These are phyloP conservation scores for Pythium rishiriense DNA, from an alignment of 352 stramenopile species.

Conservation along the genomic window DNA sequence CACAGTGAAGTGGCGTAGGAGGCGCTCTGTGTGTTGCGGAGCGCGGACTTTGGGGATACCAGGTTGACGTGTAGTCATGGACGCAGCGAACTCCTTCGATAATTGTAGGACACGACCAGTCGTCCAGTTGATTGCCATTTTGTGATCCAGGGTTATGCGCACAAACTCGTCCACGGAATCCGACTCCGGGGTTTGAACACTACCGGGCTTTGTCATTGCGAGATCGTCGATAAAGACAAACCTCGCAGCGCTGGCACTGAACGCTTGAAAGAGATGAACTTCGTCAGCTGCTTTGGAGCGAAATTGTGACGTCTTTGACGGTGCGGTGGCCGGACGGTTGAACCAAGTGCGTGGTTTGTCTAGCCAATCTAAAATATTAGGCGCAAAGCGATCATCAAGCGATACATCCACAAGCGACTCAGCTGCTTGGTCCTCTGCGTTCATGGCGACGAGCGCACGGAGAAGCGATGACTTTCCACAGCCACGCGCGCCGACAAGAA, in stretches of 20 bases:
- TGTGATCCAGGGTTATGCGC: conserved; percentile 51
- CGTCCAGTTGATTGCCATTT: conserved; percentile 37
- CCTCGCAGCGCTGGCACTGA: conserved; percentile 20
- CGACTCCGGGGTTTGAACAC: background rate
- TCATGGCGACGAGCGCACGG: conserved; percentile 37
- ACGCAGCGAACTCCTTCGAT: conserved; percentile 41
- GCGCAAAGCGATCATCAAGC: conserved; percentile 38
- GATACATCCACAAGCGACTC: conserved; percentile 53
- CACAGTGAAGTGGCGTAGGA: conserved; percentile 55
- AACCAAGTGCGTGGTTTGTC: conserved; percentile 48
- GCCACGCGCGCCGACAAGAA: conserved; percentile 44
- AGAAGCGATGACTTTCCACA: conserved; percentile 57
- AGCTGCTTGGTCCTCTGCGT: conserved; percentile 36
- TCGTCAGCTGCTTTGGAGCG: conserved; percentile 39
- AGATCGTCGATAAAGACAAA: conserved; percentile 69
- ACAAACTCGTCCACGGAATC: conserved; percentile 40
- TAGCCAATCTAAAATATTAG: conserved; percentile 52
- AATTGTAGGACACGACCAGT: conserved; percentile 29
- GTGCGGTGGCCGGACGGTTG: background rate
- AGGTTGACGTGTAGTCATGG: conserved; percentile 30
- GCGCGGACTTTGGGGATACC: background rate
- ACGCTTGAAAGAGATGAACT: conserved; percentile 35
- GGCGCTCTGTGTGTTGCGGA: conserved; percentile 17
- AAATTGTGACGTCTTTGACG: background rate
- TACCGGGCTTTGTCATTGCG: background rate